Evolutionary conservation across 768 basidiomycete genomes (phyloP).

Genomic region (Kwoniella dendrophila): DNA sequence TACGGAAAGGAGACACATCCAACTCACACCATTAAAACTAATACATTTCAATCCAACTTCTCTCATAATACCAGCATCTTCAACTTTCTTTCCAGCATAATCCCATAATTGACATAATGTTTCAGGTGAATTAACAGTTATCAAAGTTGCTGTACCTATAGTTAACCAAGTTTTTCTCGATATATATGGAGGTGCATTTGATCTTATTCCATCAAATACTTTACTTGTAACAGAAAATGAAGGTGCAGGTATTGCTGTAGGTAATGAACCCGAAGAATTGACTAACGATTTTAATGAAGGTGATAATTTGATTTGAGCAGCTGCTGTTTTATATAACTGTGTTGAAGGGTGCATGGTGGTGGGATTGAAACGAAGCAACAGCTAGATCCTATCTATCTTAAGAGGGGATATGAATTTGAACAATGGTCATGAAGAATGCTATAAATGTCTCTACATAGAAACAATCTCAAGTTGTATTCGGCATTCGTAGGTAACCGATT

Average conservation of each 20-base stretch:
- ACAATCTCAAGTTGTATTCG: too few species aligned
- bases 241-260: constrained; percentile 70
- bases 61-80: constrained; percentile 64
- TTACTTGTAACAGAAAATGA: constrained; percentile 62
- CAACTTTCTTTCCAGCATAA: constrained; percentile 60
- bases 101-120: constrained; percentile 78
- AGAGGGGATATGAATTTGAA: too few species aligned
- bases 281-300: constrained; percentile 64
- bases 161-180: constrained; percentile 42
- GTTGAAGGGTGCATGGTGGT: constrained; percentile 4
- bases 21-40: constrained; percentile 63
- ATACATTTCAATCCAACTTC: constrained; percentile 86
- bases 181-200: constrained; percentile 23
- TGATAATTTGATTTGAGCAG: constrained; percentile 58
- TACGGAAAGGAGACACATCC: too few species aligned
- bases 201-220: constrained; percentile 43
- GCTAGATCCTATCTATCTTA: too few species aligned
- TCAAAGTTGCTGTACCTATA: constrained; percentile 74
- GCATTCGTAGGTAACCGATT: too few species aligned
- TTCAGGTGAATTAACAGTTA: constrained; percentile 78
- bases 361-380: too few species aligned
- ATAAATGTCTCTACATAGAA: too few species aligned
- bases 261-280: constrained; percentile 42
- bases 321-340: constrained; percentile 1
- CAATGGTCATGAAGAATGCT: too few species aligned